phyloP scores from a whole-genome alignment of 371 early-diverging fungal genomes.

The Circinella umbellata region DNA sequence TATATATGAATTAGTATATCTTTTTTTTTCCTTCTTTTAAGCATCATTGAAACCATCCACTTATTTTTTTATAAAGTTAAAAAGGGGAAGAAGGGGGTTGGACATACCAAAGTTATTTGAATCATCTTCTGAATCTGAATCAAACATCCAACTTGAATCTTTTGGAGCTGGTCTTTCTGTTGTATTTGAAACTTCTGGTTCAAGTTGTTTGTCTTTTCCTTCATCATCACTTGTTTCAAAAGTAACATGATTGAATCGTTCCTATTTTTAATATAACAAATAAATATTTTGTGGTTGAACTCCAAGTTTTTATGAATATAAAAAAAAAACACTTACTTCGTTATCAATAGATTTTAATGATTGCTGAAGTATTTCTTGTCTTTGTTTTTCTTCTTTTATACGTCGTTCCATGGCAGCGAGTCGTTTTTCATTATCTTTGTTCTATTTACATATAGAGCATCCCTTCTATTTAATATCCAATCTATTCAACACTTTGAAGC shows the following conservation, averaged over 20 bases:
- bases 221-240: slow-evolving; percentile 36
- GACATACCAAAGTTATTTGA: slow-evolving; percentile 18
- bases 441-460: background rate
- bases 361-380: slow-evolving; percentile 29
- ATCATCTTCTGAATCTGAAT: slow-evolving; percentile 49
- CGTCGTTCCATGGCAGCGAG: slow-evolving; percentile 39
- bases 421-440: slow-evolving; percentile 35
- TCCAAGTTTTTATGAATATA: too few species aligned
- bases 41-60: too few species aligned
- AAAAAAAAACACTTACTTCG: background rate
- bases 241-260: slow-evolving; percentile 27
- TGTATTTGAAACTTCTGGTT: slow-evolving; percentile 22
- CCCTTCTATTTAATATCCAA: background rate
- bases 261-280: background rate
- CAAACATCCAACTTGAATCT: slow-evolving; percentile 61
- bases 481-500: background rate
- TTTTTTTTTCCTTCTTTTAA: background rate
- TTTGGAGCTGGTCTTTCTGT: slow-evolving; percentile 26
- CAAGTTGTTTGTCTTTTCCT: slow-evolving; percentile 12
- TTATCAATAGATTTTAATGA: slow-evolving; percentile 18
- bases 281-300: too few species aligned
- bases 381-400: slow-evolving; percentile 27
- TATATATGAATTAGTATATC: background rate
- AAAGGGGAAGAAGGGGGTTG: too few species aligned
- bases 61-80: too few species aligned